Evolutionary conservation across 2,329 filamentous ascomycete genomes (phyloP).

Genomic region (Geosmithia morbida): DNA sequence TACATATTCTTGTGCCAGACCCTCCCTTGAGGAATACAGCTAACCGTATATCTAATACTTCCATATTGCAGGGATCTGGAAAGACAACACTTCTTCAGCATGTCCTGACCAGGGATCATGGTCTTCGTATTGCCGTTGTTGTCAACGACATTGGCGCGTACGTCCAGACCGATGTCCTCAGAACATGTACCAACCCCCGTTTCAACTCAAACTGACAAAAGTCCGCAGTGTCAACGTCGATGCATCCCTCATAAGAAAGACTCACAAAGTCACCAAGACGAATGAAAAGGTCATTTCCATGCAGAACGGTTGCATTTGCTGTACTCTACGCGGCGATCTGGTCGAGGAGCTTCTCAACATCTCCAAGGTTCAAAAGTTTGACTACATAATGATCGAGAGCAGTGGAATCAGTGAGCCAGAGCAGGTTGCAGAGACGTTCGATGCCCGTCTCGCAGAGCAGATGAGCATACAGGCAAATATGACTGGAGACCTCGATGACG

Average conservation of each 20-base stretch:
- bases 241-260: slow-evolving; percentile 42
- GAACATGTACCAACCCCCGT: neutral
- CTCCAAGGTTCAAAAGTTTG: slow-evolving; percentile 44
- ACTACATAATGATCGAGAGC: slow-evolving; percentile 61
- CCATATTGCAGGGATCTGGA: slow-evolving; percentile 39
- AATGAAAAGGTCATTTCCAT: slow-evolving; percentile 53
- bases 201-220: neutral
- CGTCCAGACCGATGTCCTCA: slow-evolving; percentile 8
- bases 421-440: slow-evolving; percentile 63
- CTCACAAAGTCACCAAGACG: slow-evolving; percentile 39
- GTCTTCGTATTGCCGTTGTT: slow-evolving; percentile 54
- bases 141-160: slow-evolving; percentile 58
- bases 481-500: slow-evolving; percentile 16
- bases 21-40: neutral
- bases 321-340: slow-evolving; percentile 56
- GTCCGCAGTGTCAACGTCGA: slow-evolving; percentile 45
- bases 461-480: slow-evolving; percentile 19
- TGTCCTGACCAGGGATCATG: slow-evolving; percentile 52
- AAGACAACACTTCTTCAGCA: slow-evolving; percentile 59
- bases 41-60: too few species aligned
- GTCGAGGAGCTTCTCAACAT: slow-evolving; percentile 55
- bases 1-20: neutral
- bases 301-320: slow-evolving; percentile 66
- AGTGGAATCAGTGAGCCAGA: slow-evolving; percentile 59
- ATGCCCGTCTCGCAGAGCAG: slow-evolving; percentile 35